Evolutionary conservation across 768 basidiomycete species (phyloP).

Genomic region (Kwoniella pini): DNA sequence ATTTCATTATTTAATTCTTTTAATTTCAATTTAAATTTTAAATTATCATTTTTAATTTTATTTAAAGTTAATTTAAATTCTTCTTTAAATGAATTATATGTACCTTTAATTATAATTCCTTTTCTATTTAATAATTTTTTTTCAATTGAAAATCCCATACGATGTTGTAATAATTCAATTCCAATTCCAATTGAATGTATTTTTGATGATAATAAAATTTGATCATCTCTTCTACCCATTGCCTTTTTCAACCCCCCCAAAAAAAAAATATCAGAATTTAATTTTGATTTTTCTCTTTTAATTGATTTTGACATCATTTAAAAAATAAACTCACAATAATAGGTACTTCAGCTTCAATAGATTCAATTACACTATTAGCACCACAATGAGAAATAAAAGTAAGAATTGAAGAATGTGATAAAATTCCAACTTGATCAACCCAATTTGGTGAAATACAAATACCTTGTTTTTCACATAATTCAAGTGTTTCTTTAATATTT

Average conservation of each 20-base stretch:
- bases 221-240: conserved; percentile 17
- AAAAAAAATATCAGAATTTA: too few relatives aligned
- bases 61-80: conserved; percentile 14
- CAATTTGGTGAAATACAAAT: conserved; percentile 18
- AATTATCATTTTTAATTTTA: conserved; percentile 46
- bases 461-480: conserved; percentile 13
- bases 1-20: conserved; percentile 67
- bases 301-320: background rate
- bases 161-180: conserved; percentile 26
- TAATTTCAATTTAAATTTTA: conserved; percentile 63
- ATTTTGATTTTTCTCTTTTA: too few relatives aligned
- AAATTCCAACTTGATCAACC: conserved; percentile 21
- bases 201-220: conserved; percentile 7
- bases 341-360: conserved; percentile 19
- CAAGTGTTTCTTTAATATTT: conserved; percentile 7
- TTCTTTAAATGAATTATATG: conserved; percentile 3
- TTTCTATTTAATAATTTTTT: conserved; percentile 4
- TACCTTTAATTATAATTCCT: conserved; percentile 9
- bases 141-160: conserved; percentile 12
- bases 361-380: conserved; percentile 18
- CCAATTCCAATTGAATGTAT: conserved; percentile 9
- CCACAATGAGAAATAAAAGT: conserved; percentile 25
- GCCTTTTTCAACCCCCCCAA: too few relatives aligned
- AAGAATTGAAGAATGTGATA: conserved; percentile 7
- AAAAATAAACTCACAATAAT: conserved; percentile 11